Evolutionary conservation across 2,329 filamentous ascomycete genomes (phyloP), one percentile per base, ranked within the genome.

Genomic region (Sporothrix euskadiensis): DNA sequence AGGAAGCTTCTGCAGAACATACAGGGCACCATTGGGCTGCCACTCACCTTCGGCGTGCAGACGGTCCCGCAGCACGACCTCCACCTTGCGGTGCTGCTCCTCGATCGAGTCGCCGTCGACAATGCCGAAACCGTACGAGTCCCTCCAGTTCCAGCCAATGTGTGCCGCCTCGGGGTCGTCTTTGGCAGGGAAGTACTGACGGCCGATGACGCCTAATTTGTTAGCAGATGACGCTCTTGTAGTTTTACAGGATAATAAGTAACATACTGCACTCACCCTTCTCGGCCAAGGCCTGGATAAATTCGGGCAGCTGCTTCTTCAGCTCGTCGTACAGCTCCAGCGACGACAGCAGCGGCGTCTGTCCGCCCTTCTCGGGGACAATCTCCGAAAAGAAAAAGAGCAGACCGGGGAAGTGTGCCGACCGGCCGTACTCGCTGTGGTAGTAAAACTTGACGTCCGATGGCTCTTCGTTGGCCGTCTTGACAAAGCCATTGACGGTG

Each of bases 61-160:
- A 8, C 19, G 16, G 8, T 39, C 47, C 6, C 47, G 49, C 52
- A 75, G 66, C 19, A 75, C 65, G 6, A 19, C 32, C 54, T 75
- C 73, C 6, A 75, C 74, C 70, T 75, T 75, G 47, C 22, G 19
- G 69, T 65, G 72, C 61, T 75, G 72, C 6, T 41, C n/a, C 8
- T 63, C 65, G 3, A 74, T 66, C 1, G 57, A 44, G 59, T 75
- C 74, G 30, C 61, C 71, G 0, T 57, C 47, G 4, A 41, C 4
- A n/a, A 75, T 74, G 26, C 71, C 73, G 22, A 75, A 75, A 56
- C 74, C 74, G 54, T 74, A 75, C 10, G 74, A 75, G 52, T 75
- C 73, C 65, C 71, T 66, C 74, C 74, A 74, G 74, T 75, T 75
- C 74, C 74, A 75, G n/a, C 74, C 74, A 32, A 75, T 75, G 19